phyloP scores from a whole-genome alignment of 2,329 filamentous ascomycete species.

The Colletotrichum spaethianum region DNA sequence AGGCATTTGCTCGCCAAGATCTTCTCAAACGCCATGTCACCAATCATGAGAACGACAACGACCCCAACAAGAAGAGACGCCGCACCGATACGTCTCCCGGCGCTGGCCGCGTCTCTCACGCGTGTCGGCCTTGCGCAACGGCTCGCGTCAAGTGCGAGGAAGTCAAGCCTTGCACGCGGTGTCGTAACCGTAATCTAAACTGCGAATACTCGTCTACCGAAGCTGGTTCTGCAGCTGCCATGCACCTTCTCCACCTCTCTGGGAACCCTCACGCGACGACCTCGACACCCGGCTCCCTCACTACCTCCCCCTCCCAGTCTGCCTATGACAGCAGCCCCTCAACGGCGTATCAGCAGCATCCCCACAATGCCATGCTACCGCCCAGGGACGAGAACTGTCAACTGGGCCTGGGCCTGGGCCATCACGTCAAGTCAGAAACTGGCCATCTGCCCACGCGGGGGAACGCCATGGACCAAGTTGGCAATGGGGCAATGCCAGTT shows the following conservation, averaged over 20 bases:
- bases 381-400: conserved; percentile 47
- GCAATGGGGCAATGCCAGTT: conserved; percentile 28
- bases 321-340: conserved; percentile 42
- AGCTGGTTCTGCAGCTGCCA: conserved; percentile 56
- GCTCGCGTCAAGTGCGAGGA: conserved; percentile 71
- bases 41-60: conserved; percentile 64
- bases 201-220: conserved; percentile 60
- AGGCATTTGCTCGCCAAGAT: conserved; percentile 68
- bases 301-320: conserved; percentile 43
- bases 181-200: conserved; percentile 60
- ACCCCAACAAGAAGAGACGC: conserved; percentile 62
- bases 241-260: conserved; percentile 61
- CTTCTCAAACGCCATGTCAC: conserved; percentile 66
- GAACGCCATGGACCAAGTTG: conserved; percentile 49
- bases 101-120: conserved; percentile 66
- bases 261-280: conserved; percentile 49
- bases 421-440: conserved; percentile 50
- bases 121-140: conserved; percentile 65
- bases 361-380: conserved; percentile 40
- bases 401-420: conserved; percentile 45
- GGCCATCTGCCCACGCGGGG: conserved; percentile 54
- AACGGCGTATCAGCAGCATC: conserved; percentile 43
- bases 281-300: conserved; percentile 39
- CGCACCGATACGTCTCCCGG: conserved; percentile 61
- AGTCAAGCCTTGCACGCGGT: conserved; percentile 67